Evolutionary conservation across 495 filamentous ascomycete genomes (phyloP).

Genomic region (Tuber calosporum): DNA sequence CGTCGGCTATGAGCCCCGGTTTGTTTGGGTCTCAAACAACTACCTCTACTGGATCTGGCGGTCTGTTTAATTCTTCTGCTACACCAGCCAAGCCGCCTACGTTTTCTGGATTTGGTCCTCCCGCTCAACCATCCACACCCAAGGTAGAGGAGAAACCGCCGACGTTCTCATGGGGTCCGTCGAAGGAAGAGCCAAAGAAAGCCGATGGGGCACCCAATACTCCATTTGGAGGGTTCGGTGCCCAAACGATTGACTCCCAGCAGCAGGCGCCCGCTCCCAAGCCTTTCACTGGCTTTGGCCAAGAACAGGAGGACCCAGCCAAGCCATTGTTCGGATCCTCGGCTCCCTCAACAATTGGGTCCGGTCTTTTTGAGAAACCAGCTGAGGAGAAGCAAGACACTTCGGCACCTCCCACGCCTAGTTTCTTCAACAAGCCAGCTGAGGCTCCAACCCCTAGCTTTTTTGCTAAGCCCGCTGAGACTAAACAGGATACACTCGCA

Average conservation of each 20-base stretch:
- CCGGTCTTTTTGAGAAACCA: slow-evolving; percentile 9
- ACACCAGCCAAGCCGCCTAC: slow-evolving; percentile 9
- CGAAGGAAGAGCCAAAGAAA: slow-evolving; percentile 22
- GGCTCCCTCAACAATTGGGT: not conserved
- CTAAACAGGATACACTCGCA: not conserved
- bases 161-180: slow-evolving; percentile 5
- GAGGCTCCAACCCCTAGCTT: not conserved
- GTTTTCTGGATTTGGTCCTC: slow-evolving; percentile 25
- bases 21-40: not conserved
- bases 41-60: not conserved
- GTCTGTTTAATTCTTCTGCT: not conserved
- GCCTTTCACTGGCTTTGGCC: slow-evolving; percentile 6
- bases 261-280: slow-evolving; percentile 10
- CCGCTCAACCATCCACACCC: not conserved
- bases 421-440: not conserved
- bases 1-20: not conserved
- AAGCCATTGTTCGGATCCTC: slow-evolving; percentile 22
- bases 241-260: slow-evolving; percentile 7
- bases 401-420: not conserved
- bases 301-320: slow-evolving; percentile 11
- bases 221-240: slow-evolving; percentile 29
- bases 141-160: slow-evolving; percentile 15
- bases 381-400: slow-evolving; percentile 24
- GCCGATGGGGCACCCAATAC: slow-evolving; percentile 22
- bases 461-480: slow-evolving; percentile 3